Evolutionary conservation across 2,329 filamentous ascomycete species (phyloP), one percentile per base, ranked within the genome.

Genomic region (Celoporthe dispersa): DNA sequence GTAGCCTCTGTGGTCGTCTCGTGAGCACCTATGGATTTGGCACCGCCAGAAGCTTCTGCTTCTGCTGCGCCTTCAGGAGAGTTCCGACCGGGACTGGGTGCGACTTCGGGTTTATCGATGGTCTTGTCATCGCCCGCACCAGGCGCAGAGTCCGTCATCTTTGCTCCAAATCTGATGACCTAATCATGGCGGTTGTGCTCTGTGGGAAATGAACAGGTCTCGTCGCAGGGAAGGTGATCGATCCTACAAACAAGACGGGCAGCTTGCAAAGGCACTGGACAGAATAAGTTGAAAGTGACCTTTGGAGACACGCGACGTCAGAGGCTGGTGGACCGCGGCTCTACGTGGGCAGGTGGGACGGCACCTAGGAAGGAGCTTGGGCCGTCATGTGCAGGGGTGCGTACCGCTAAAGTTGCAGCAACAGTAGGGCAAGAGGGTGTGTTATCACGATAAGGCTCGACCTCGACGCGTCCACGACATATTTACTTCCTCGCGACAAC

Each of bases 111-210:
- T 16, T 55, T 41, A 14, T 61, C 55, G 31, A 37, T 73, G 72
- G 4, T 73, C 73, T 16, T 73, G 37, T 68, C 65, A 64, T 68
- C 57, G 70, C 66, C 68, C 63, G 57, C 66, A 66, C 63, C 68
- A 70, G 61, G 70, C 66, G 11, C 70, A 68, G 62, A 66, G 48
- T 72, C 70, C 68, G 70, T 72, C 70, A 72, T 72, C 70, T 72
- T 72, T 66, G 68, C 55, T 68, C 66, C 44, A 51, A 60, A 35
- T 62, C 66, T 72, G 68, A 66, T 53, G 68, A 66, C 62, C 68
- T 70, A 39, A 70, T 63, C 70, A 72, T 72, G 68, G 62, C 70
- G 70, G 59, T 69, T 51, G 37, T 59, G 16, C 28, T 69, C 61
- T 28, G 14, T 55, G 62, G 53, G 25, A 28, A 8, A 39, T 8